These are phyloP conservation scores for Chytriomyces hyalinus DNA, from an alignment of 192 early-diverging fungal species.

Conservation along the genomic window DNA sequence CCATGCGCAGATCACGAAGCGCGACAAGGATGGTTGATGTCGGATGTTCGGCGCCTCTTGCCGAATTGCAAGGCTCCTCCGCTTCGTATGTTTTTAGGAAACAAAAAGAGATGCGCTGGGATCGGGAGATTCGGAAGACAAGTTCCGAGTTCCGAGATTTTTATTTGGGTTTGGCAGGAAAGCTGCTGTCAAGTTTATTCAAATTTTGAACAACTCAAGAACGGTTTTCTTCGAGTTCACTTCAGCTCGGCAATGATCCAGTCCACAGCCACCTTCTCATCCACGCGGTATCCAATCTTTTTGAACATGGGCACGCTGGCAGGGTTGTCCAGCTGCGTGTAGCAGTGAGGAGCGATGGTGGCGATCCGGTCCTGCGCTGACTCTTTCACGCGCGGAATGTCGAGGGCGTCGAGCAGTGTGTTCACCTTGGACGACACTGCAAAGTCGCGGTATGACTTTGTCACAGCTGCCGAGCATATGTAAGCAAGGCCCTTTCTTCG, in stretches of 20 bases:
- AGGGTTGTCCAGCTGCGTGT: background rate
- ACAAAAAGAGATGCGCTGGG: no score
- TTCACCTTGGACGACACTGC: background rate
- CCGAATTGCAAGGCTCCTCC: background rate
- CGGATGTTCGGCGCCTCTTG: background rate
- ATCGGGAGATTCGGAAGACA: no score
- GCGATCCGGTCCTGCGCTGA: background rate
- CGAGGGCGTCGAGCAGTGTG: background rate
- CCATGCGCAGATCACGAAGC: background rate
- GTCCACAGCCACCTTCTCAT: background rate
- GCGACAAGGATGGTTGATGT: background rate
- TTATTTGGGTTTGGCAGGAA: no score
- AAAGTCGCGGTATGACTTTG: conserved; percentile 20
- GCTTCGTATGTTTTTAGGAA: background rate
- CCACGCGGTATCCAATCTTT: conserved; percentile 1
- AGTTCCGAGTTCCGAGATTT: no score
- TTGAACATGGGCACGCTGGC: conserved; percentile 9
- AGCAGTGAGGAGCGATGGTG: conserved; percentile 8
- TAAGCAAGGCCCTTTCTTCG: conserved; percentile 9
- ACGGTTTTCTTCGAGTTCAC: background rate
- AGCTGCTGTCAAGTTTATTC: no score
- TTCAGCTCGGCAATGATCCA: background rate
- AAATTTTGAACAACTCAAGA: no score
- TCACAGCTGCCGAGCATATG: conserved; percentile 7
- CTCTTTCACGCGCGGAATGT: background rate